Evolutionary conservation across 192 early-diverging fungal species (phyloP), one percentile per base, ranked within the genome.

Genomic region (Backusella tuberculispora): DNA sequence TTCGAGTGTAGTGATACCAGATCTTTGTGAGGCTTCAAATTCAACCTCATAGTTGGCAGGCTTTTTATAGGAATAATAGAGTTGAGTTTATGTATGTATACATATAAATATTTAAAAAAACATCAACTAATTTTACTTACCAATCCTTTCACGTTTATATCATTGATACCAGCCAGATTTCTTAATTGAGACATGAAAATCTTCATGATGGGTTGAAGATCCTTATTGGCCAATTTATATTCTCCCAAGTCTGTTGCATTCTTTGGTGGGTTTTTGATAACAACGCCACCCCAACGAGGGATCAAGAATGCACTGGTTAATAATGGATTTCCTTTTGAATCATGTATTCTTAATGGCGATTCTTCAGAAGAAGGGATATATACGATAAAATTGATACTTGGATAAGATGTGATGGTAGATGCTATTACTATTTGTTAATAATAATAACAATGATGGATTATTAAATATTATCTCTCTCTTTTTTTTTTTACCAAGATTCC

Each of bases 201-300:
- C 19, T 88, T 90, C 92, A 97, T 93, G 37, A 94, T 75, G 0
- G 88, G 83, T 63, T 93, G 87, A 67, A 98, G 72, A 6, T 94
- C 89, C 2, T 77, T 72, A 6, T 70, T 69, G 4, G 78, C 77
- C 29, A 90, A 84, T 17, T 76, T 66, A 48, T 78, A 74, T 9
- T 81, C 37, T 2, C 71, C 34, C 46, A 26, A 38, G 0, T 44
- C 67, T 71, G 17, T 70, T 42, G 19, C 66, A 15, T 66, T 71
- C 15, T 74, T 80, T 26, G 87, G 78, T 6, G 87, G 87, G 44
- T 95, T 97, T 8, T 82, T 73, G 60, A 99, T 88, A 4, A 83
- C 78, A 40, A 96, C 84, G n/a, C 97, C 98, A 38, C 98, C 98
- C 97, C 97, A 99, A 24, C 93, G 92, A 44, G 96, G 94, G 48